Percentiles rank a stretch among this genome's conserved stretches.
Conservation (phyloP, 176 grass and related monocot genomes). For the Tuctoria greenei region DNA sequence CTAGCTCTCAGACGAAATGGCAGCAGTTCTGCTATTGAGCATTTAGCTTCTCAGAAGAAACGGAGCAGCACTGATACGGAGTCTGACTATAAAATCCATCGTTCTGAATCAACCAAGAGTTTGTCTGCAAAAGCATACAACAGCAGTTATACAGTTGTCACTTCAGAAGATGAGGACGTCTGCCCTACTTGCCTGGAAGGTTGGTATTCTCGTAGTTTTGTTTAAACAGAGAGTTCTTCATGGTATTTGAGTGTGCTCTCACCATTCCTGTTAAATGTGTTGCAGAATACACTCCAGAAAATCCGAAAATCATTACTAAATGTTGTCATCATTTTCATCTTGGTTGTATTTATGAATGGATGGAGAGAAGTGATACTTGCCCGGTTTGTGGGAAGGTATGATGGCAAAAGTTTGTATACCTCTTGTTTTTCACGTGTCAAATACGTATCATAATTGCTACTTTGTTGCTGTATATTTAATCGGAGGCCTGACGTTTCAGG, state of each 20-base stretch:
- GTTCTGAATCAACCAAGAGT: constrained; percentile 69
- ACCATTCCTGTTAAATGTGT: background rate
- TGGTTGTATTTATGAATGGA: constrained; percentile 98
- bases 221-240: background rate
- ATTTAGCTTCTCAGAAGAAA: constrained; percentile 70
- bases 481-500: too few relatives aligned
- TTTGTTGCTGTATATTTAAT: background rate
- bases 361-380: constrained; percentile 92
- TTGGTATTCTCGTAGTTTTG: constrained; percentile 29
- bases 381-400: constrained; percentile 83
- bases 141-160: constrained; percentile 42
- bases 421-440: constrained; percentile 16
- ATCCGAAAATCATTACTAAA: constrained; percentile 80
- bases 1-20: constrained; percentile 65
- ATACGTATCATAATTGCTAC: background rate
- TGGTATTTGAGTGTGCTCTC: constrained; percentile 18
- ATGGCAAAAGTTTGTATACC: background rate
- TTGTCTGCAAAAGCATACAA: constrained; percentile 64
- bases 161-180: constrained; percentile 86
- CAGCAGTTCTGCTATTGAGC: constrained; percentile 67
- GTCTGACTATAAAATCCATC: constrained; percentile 51
- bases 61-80: constrained; percentile 62
- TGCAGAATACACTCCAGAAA: constrained; percentile 80
- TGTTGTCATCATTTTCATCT: constrained; percentile 95
- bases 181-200: constrained; percentile 95